Base-by-base conservation (phyloP, 2,329 filamentous ascomycete genomes). In the Penicillium concentricum region DNA sequence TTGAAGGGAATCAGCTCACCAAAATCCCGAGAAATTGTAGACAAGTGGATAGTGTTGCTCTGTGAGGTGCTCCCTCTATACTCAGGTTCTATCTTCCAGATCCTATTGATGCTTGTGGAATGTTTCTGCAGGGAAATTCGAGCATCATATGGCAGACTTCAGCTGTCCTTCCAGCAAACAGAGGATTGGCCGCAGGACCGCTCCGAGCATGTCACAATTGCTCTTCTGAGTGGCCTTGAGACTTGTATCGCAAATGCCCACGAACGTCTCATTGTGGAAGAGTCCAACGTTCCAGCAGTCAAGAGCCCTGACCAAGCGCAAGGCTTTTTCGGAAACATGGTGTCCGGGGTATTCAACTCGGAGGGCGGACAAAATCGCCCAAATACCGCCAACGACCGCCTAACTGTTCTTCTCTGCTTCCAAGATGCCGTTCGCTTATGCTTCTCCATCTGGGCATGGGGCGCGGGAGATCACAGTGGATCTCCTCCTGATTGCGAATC, bases 391-490 rank as follows among this genome's bases (percentile, higher is more conserved):
- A 99, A 97, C 68, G 93, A 94, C 66, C 86, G 93, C 44, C 81
- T 99, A 22, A 97, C 94, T 0, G 93, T 99, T 20, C 82, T 97
- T 42, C 81, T 99, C n/a, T 95, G 92, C 12, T 96, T 99, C 71
- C 93, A 97, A 73, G 95, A 99, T 72, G 91, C 92, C 1, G 91
- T 97, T 57, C 86, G 91, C 24, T 90, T 96, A 48, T 96, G 92
- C 73, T 95, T 96, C 71, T 86, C 82, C 13, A 96, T 99, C 51
- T 99, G 95, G 94, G 90, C 90, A 0, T 99, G 94, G 93, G 91
- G 84, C 15, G 83, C 89, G 6, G 88, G 66, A 77, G 81, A 71
- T 58, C 67, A 67, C 46, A 67, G 58, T 46, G 67, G 67, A 18
- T 58, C 67, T 32, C 63, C 78, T 22, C 84, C 88, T 53, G 89